These are phyloP conservation scores for Pythium aristosporum DNA, from an alignment of 352 stramenopile species.

Conservation along the genomic window DNA sequence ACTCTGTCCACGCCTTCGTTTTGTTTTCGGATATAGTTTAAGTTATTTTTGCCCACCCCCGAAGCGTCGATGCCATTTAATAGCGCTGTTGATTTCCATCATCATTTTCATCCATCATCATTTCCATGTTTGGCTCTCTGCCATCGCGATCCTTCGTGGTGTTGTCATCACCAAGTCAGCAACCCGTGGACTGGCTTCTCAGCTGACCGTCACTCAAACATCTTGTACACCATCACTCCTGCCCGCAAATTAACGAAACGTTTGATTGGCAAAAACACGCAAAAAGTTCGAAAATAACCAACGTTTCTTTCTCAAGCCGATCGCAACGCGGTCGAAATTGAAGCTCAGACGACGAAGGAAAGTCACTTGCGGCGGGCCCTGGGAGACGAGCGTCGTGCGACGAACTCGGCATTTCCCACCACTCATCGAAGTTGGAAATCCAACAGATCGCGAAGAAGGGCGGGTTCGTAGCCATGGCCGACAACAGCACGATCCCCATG, in stretches of 20 bases:
- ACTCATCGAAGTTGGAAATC: background rate
- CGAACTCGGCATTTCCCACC: background rate
- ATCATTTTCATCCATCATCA: background rate
- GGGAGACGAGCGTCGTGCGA: background rate
- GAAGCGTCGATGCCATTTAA: background rate
- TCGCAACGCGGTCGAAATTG: conserved; percentile 26
- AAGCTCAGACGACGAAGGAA: conserved; percentile 8
- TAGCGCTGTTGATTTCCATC: background rate
- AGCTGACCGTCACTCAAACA: background rate
- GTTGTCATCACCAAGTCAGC: background rate
- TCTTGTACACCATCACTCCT: background rate
- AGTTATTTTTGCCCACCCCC: conserved; percentile 22
- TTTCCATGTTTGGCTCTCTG: background rate
- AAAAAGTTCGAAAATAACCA: background rate
- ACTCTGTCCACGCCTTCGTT: background rate
- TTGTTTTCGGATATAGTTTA: conserved; percentile 26
- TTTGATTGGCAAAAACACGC: background rate
- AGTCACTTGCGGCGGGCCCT: background rate
- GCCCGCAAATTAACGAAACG: background rate
- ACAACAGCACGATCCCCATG: conserved; percentile 23
- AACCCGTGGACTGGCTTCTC: conserved; percentile 4
- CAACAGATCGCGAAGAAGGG: background rate
- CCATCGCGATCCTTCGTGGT: background rate
- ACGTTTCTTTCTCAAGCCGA: conserved; percentile 3
- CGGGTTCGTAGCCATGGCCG: conserved; percentile 5